Conservation (phyloP, 2,329 filamentous ascomycete genomes). For the Alternaria burnsii region DNA sequence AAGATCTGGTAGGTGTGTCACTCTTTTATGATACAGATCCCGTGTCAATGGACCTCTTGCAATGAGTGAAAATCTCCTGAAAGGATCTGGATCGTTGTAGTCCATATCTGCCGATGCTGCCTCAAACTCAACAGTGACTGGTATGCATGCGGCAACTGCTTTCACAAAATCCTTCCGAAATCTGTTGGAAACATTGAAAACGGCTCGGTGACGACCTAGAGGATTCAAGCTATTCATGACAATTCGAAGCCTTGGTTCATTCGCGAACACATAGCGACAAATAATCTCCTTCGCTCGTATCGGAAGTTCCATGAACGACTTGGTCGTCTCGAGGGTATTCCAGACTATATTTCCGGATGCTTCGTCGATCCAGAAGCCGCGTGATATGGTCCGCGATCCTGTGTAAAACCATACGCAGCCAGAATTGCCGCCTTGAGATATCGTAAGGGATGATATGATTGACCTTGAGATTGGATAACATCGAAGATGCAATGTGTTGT, state of each 20-base stretch:
- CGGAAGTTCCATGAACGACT: neutral
- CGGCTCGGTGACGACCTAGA: neutral
- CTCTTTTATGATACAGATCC: neutral
- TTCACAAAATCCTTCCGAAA: neutral
- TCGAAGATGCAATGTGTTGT: neutral
- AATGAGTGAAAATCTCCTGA: neutral
- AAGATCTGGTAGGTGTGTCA: too few species aligned
- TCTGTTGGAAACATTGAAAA: neutral
- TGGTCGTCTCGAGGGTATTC: neutral
- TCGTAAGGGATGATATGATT: neutral
- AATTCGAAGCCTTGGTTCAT: neutral
- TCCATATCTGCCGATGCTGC: neutral
- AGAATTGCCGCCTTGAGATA: neutral
- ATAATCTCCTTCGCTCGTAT: neutral
- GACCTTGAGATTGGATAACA: neutral
- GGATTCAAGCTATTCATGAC: neutral
- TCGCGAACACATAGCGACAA: neutral
- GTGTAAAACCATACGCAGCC: neutral
- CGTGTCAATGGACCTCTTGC: rapidly evolving
- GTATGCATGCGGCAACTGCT: neutral
- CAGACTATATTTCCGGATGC: neutral
- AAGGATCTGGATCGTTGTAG: neutral
- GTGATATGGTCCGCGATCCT: neutral
- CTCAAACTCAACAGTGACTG: neutral
- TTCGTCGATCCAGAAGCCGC: neutral